Evolutionary conservation across 1,284 basidiomycete genomes (phyloP).

Genomic region (Leccinum pachyderme): DNA sequence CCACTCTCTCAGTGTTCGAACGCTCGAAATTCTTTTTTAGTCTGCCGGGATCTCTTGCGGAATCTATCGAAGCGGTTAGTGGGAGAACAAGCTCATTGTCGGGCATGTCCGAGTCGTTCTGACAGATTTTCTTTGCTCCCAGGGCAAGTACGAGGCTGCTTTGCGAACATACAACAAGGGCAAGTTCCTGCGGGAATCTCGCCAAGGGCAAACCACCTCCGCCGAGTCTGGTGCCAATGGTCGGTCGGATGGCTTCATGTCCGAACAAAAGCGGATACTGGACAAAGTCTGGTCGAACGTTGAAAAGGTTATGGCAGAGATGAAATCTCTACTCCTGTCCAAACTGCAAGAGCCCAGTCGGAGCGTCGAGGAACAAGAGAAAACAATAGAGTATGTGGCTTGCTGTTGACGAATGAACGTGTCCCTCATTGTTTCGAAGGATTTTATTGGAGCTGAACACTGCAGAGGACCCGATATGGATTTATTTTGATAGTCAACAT

Average conservation of each 20-base stretch:
- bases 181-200: slow-evolving; percentile 84
- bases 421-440: slow-evolving; percentile 41
- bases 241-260: slow-evolving; percentile 51
- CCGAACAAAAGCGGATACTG: slow-evolving; percentile 88
- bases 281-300: slow-evolving; percentile 97
- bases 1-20: slow-evolving; percentile 94
- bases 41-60: slow-evolving; percentile 88
- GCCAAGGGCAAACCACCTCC: slow-evolving; percentile 72
- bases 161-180: slow-evolving; percentile 98
- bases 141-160: slow-evolving; percentile 93
- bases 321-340: slow-evolving; percentile 76
- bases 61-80: slow-evolving; percentile 84
- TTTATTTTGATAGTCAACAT: slow-evolving; percentile 93
- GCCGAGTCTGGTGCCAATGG: slow-evolving; percentile 56
- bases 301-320: slow-evolving; percentile 92
- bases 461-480: slow-evolving; percentile 88
- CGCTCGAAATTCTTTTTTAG: slow-evolving; percentile 99
- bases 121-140: slow-evolving; percentile 1
- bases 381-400: slow-evolving; percentile 84
- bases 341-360: slow-evolving; percentile 78
- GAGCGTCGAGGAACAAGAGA: slow-evolving; percentile 92
- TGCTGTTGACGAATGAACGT: slow-evolving; percentile 3
- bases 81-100: neutral
- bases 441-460: slow-evolving; percentile 82
- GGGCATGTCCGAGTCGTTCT: neutral